These are phyloP conservation scores for Globisporangium mamillatum DNA, from an alignment of 352 stramenopile genomes.

Conservation along the genomic window DNA sequence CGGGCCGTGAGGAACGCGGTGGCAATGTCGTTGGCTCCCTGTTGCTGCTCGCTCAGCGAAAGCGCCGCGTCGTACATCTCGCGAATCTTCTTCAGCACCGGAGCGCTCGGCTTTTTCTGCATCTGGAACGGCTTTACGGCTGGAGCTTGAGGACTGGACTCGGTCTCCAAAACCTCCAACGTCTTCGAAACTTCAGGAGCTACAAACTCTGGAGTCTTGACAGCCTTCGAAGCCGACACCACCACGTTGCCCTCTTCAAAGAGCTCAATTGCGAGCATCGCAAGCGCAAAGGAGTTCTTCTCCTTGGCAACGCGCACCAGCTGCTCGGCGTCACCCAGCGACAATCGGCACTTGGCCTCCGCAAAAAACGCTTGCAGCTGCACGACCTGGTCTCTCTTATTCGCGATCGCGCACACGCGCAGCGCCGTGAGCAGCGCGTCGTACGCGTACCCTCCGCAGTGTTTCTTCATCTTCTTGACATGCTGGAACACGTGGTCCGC, in stretches of 20 bases:
- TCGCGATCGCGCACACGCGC: constrained; percentile 10
- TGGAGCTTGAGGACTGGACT: background rate
- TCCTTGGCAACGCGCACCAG: constrained; percentile 25
- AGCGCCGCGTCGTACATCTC: constrained; percentile 26
- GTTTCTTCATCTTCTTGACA: constrained; percentile 22
- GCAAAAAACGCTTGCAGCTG: constrained; percentile 18
- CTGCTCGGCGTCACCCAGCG: constrained; percentile 22
- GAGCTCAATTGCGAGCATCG: constrained; percentile 23
- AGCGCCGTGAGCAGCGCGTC: constrained; percentile 26
- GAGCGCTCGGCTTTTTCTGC: constrained; percentile 17
- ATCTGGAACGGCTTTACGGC: background rate
- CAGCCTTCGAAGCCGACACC: background rate
- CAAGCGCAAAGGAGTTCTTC: constrained; percentile 15
- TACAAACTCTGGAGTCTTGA: background rate
- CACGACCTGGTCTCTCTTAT: constrained; percentile 11
- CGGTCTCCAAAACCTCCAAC: background rate
- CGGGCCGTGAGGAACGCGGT: constrained; percentile 5
- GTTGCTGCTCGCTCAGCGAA: constrained; percentile 18
- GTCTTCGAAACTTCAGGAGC: background rate
- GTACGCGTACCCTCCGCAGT: constrained; percentile 28
- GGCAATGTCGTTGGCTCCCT: background rate
- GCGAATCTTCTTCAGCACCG: constrained; percentile 18
- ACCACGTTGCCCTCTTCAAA: constrained; percentile 21
- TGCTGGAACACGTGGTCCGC: constrained; percentile 15
- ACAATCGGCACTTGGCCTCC: constrained; percentile 22